These are phyloP conservation scores for Fraxinus velutina DNA, from an alignment of 305 asterid species.

Conservation along the genomic window DNA sequence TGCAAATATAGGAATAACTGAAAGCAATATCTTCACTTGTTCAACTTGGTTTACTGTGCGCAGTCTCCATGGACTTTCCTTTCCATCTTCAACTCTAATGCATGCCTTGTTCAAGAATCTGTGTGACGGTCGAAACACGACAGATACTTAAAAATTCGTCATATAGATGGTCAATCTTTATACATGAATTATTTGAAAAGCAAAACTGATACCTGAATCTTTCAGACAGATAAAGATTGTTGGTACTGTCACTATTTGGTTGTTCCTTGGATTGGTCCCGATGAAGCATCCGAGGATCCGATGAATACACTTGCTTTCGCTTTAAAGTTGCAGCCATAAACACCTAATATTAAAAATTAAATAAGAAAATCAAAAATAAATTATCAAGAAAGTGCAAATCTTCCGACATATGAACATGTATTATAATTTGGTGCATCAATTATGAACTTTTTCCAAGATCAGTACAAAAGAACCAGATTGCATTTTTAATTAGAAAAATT, in stretches of 20 bases:
- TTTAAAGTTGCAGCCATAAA: constrained; percentile 74
- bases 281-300: constrained; percentile 63
- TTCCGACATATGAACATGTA: constrained; percentile 47
- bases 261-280: constrained; percentile 36
- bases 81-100: constrained; percentile 44
- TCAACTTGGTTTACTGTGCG: constrained; percentile 71
- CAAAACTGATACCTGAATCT: constrained; percentile 37
- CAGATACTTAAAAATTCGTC: not conserved
- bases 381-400: constrained; percentile 39
- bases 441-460: constrained; percentile 3
- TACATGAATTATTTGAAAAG: not conserved
- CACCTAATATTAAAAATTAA: constrained; percentile 43
- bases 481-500: constrained; percentile 35
- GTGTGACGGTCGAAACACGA: not conserved
- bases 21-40: constrained; percentile 65
- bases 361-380: not conserved
- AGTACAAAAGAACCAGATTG: constrained; percentile 26
- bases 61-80: constrained; percentile 61
- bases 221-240: constrained; percentile 42
- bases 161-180: not conserved
- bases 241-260: constrained; percentile 22
- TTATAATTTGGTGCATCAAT: constrained; percentile 27
- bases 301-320: constrained; percentile 57
- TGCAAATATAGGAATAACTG: constrained; percentile 73
- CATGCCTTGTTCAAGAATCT: constrained; percentile 94